Evolutionary conservation across 768 basidiomycete species (phyloP).

Genomic region (Pleurotus djamor): DNA sequence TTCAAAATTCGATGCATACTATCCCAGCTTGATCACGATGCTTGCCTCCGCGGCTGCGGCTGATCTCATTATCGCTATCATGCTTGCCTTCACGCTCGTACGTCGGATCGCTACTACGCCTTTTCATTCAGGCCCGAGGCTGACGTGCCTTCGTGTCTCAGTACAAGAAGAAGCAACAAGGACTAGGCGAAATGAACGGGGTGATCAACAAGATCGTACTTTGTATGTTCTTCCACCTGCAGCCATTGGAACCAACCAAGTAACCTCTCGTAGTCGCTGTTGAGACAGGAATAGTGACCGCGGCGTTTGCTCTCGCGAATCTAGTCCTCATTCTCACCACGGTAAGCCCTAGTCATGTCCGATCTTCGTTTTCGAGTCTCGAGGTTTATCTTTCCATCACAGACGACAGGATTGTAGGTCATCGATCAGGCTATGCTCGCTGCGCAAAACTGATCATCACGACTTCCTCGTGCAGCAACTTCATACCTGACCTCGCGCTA

Average conservation of each 20-base stretch:
- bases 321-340: neutral
- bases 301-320: neutral
- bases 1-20: neutral
- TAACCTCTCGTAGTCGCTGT: neutral
- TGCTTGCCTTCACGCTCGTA: neutral
- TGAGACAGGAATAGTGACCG: constrained; percentile 2
- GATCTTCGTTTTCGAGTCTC: neutral
- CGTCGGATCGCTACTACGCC: neutral
- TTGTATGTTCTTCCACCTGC: neutral
- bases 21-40: neutral
- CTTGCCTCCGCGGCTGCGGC: neutral
- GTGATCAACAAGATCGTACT: neutral
- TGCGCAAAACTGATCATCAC: neutral
- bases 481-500: neutral
- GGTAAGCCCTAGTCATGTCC: neutral
- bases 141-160: neutral
- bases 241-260: neutral
- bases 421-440: neutral
- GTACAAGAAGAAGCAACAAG: neutral
- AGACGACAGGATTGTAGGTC: constrained; percentile 2
- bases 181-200: neutral
- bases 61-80: neutral
- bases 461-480: neutral
- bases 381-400: neutral
- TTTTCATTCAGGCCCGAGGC: neutral